These are phyloP conservation scores for Thymus quinquecostatus DNA, from an alignment of 257 asterid species.

Conservation along the genomic window DNA sequence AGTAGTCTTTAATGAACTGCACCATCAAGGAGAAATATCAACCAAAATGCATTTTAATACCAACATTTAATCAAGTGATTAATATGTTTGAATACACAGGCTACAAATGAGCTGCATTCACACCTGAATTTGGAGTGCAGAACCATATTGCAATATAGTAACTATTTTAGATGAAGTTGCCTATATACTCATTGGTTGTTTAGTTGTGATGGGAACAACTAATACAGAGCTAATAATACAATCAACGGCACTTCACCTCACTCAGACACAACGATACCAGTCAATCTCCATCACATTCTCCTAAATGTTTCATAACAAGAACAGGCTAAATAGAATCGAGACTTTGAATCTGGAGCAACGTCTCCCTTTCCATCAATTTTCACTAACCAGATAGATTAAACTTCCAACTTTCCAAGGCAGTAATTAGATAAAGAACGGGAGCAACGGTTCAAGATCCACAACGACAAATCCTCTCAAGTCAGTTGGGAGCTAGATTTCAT, in stretches of 20 bases:
- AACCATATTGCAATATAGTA: not conserved
- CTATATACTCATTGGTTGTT: not conserved
- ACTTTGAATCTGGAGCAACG: not conserved
- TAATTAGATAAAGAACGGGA: not conserved
- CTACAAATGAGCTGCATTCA: not conserved
- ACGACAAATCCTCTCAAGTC: not conserved
- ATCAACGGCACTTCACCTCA: not conserved
- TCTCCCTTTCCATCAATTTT: not conserved
- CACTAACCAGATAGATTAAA: not conserved
- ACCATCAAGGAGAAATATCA: constrained; percentile 33
- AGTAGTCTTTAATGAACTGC: constrained; percentile 84
- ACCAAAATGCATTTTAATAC: not conserved
- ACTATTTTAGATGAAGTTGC: not conserved
- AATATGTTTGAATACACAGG: not conserved
- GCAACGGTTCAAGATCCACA: not conserved
- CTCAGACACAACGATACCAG: not conserved
- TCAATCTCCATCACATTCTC: not conserved
- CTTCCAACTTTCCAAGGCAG: not conserved
- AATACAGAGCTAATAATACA: not conserved
- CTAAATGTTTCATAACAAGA: not conserved
- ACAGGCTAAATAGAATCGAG: not conserved
- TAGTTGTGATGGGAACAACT: not conserved
- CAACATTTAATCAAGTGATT: not conserved
- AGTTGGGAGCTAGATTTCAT: not conserved
- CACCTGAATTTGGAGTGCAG: not conserved